phyloP scores from a whole-genome alignment of 1,139 yeast genomes.

The Diutina mesorugosa region DNA sequence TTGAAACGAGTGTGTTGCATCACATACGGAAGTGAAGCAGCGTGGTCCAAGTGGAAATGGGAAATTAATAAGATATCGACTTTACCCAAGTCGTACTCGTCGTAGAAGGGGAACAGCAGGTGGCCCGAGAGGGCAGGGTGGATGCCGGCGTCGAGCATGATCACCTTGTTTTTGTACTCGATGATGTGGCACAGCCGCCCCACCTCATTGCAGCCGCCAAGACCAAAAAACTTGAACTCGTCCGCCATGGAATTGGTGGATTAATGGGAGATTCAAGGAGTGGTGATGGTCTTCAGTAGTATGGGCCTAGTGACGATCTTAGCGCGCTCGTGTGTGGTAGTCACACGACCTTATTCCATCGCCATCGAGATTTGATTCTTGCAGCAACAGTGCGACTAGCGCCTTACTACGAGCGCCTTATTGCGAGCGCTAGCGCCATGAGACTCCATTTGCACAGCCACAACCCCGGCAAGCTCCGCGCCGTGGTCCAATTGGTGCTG shows the following conservation, averaged over 20 bases:
- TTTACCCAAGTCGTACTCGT: slow-evolving; percentile 80
- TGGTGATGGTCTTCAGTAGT: neutral
- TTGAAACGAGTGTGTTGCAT: slow-evolving; percentile 93
- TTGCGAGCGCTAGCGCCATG: neutral
- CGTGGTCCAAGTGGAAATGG: slow-evolving; percentile 95
- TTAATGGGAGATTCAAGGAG: neutral
- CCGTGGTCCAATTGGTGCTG: neutral
- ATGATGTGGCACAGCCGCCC: slow-evolving; percentile 93
- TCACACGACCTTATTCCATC: neutral
- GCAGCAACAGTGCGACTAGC: neutral
- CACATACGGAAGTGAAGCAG: slow-evolving; percentile 93
- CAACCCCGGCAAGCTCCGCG: neutral
- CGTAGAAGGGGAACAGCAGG: slow-evolving; percentile 87
- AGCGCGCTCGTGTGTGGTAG: too few relatives aligned
- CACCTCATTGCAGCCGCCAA: slow-evolving; percentile 99
- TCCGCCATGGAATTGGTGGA: slow-evolving; percentile 11
- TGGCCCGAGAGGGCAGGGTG: slow-evolving; percentile 92
- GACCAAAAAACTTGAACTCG: slow-evolving; percentile 63
- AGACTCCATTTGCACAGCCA: neutral
- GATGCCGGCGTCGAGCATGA: slow-evolving; percentile 96
- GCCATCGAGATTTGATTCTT: too few relatives aligned
- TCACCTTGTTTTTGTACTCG: slow-evolving; percentile 88
- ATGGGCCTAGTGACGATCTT: too few relatives aligned
- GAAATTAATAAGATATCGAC: slow-evolving; percentile 81
- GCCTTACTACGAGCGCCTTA: neutral